phyloP scores from a whole-genome alignment of 768 basidiomycete species.

The Infundibulicybe gibba region DNA sequence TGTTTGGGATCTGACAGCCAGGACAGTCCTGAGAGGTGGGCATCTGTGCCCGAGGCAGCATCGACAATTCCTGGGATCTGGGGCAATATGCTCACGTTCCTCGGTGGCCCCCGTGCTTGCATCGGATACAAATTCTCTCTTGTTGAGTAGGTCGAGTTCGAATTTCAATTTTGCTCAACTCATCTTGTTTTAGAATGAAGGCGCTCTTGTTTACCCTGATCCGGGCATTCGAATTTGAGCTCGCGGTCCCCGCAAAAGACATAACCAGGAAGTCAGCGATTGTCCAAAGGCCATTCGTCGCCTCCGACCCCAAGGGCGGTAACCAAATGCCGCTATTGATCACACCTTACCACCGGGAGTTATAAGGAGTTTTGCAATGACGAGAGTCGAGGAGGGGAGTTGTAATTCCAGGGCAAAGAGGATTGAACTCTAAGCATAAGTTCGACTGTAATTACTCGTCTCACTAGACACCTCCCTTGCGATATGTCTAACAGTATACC shows the following conservation, averaged over 20 bases:
- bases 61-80: slow-evolving; percentile 50
- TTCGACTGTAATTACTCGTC: too few species aligned
- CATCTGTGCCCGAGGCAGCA: slow-evolving; percentile 33
- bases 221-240: slow-evolving; percentile 47
- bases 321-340: too few species aligned
- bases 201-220: slow-evolving; percentile 35
- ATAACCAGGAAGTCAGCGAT: slow-evolving; percentile 19
- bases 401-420: too few species aligned
- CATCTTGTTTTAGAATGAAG: slow-evolving; percentile 25
- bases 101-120: slow-evolving; percentile 59
- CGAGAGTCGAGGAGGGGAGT: too few species aligned
- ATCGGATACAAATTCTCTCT: slow-evolving; percentile 61
- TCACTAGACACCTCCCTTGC: too few species aligned
- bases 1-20: background rate
- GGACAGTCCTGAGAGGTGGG: slow-evolving; percentile 60
- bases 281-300: background rate
- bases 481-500: too few species aligned
- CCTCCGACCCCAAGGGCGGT: too few species aligned
- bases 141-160: slow-evolving; percentile 40
- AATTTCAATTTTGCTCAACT: background rate
- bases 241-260: slow-evolving; percentile 40
- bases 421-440: too few species aligned
- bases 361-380: too few species aligned
- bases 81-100: slow-evolving; percentile 52
- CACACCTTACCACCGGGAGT: too few species aligned